Conservation (phyloP, 805 yeast species). For the Candida ortonii region DNA sequence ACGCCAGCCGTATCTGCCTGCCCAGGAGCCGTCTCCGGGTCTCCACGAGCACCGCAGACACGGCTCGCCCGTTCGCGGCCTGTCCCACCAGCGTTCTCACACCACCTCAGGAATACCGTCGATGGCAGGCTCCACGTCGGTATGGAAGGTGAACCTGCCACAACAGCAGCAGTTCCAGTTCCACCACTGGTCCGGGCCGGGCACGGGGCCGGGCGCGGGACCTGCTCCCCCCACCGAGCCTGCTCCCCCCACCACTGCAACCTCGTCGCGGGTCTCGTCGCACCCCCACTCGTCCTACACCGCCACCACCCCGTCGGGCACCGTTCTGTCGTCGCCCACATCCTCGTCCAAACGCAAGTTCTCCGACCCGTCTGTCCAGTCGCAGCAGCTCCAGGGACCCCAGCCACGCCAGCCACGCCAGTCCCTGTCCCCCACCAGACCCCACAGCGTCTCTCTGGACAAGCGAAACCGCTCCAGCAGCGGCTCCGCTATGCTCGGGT, state of each 20-base stretch:
- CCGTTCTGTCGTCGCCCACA: constrained; percentile 18
- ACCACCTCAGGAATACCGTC: constrained; percentile 24
- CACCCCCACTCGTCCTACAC: constrained; percentile 1
- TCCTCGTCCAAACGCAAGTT: constrained; percentile 19
- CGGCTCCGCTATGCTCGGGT: constrained; percentile 17
- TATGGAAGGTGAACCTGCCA: constrained; percentile 33
- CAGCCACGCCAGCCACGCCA: constrained; percentile 6
- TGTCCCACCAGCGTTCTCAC: constrained; percentile 27
- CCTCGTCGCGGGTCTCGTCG: constrained; percentile 6
- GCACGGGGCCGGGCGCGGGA: constrained; percentile 12
- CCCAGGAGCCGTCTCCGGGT: constrained; percentile 2
- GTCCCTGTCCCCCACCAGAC: constrained; percentile 18
- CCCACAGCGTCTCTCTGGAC: constrained; percentile 11
- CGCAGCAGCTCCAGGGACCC: constrained; percentile 6
- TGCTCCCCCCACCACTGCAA: constrained; percentile 7
- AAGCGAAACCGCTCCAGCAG: constrained; percentile 21
- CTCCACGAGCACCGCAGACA: constrained; percentile 9
- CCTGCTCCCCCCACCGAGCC: constrained; percentile 8
- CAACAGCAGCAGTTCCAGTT: constrained; percentile 34
- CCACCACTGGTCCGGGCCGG: constrained; percentile 36
- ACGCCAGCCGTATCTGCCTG: constrained; percentile 8
- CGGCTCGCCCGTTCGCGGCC: constrained; percentile 19
- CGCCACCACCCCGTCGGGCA: constrained; percentile 9
- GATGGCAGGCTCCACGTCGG: constrained; percentile 30
- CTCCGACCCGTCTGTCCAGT: constrained; percentile 12